Evolutionary conservation across 257 asterid genomes (phyloP).

Genomic region (Capsicum rhomboideum): DNA sequence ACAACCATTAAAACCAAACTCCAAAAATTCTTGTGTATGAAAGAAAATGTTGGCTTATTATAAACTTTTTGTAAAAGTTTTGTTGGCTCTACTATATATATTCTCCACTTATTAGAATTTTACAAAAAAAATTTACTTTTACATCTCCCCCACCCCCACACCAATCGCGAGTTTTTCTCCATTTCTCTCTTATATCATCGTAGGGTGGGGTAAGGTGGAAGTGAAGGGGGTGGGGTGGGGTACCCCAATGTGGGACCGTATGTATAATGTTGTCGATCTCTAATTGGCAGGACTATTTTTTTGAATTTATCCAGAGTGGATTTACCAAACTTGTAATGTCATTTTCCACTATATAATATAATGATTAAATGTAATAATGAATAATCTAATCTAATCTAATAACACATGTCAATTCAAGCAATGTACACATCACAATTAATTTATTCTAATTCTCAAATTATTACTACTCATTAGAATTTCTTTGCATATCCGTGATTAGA

Average conservation of each 20-base stretch:
- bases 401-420: background rate
- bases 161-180: too few relatives aligned
- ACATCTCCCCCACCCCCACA: background rate
- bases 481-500: background rate
- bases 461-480: background rate
- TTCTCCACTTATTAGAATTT: background rate
- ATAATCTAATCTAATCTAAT: background rate
- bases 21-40: background rate
- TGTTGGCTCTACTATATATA: background rate
- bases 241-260: background rate
- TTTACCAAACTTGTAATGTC: background rate
- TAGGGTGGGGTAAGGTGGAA: too few relatives aligned
- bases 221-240: too few relatives aligned
- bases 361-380: background rate
- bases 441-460: background rate
- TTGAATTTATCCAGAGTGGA: background rate
- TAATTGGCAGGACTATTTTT: background rate
- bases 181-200: too few relatives aligned
- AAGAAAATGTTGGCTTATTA: background rate
- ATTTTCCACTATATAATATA: background rate
- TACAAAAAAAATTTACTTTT: background rate
- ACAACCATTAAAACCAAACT: background rate
- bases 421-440: background rate
- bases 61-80: background rate
- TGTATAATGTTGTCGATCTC: background rate